phyloP scores from a whole-genome alignment of 805 yeast species.

The Pachysolen tannophilus region DNA sequence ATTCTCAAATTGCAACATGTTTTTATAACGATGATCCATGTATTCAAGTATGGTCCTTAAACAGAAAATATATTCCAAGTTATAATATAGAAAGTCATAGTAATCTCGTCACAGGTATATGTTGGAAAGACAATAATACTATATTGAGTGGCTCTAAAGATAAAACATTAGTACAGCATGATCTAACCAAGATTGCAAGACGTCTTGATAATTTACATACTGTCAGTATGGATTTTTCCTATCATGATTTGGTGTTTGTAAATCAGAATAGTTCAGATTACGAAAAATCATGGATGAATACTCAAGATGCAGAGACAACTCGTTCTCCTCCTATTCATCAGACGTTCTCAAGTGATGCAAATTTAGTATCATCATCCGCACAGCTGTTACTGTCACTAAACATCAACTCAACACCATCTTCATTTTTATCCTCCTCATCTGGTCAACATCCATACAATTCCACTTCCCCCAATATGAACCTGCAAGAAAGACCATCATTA shows the following conservation, averaged over 20 bases:
- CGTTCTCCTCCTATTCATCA: slow-evolving; percentile 4
- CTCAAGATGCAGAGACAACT: no score
- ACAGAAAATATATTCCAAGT: slow-evolving; percentile 66
- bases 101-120: slow-evolving; percentile 47
- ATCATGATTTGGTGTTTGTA: slow-evolving; percentile 41
- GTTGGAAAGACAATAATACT: slow-evolving; percentile 38
- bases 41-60: slow-evolving; percentile 61
- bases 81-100: slow-evolving; percentile 41
- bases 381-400: slow-evolving; percentile 10
- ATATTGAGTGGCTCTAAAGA: slow-evolving; percentile 48
- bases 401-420: slow-evolving; percentile 8
- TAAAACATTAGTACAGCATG: slow-evolving; percentile 37
- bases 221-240: slow-evolving; percentile 51
- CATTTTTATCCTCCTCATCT: no score
- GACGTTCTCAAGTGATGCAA: slow-evolving; percentile 14
- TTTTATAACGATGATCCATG: slow-evolving; percentile 67
- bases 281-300: slow-evolving; percentile 14
- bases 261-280: slow-evolving; percentile 40
- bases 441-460: no score
- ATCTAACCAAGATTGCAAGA: slow-evolving; percentile 32
- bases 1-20: slow-evolving; percentile 67
- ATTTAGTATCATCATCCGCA: slow-evolving; percentile 3
- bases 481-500: slow-evolving; percentile 8
- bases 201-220: slow-evolving; percentile 43
- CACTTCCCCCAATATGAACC: background rate